These are phyloP conservation scores for Dioszegia crocea DNA, from an alignment of 768 basidiomycete species.

Conservation along the genomic window DNA sequence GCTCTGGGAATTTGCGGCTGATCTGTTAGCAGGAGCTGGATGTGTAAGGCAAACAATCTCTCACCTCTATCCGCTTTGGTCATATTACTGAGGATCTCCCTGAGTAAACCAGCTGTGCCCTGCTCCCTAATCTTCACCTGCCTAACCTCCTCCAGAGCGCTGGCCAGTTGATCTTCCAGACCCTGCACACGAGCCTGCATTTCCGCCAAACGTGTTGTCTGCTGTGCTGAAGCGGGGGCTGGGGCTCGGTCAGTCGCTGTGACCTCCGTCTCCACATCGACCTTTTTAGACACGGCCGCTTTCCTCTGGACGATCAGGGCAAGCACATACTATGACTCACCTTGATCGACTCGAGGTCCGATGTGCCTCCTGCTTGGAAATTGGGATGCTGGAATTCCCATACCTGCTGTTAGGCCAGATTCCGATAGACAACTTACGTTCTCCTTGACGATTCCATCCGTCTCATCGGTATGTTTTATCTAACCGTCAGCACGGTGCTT, in stretches of 20 bases:
- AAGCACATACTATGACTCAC: conserved; percentile 12
- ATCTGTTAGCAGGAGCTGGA: too few relatives aligned
- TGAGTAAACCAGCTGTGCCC: conserved; percentile 29
- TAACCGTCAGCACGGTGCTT: conserved; percentile 5
- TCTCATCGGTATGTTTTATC: conserved; percentile 44
- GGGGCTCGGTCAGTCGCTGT: background rate
- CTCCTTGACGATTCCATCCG: conserved; percentile 39
- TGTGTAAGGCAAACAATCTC: background rate
- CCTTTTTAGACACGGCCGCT: background rate
- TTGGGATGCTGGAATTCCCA: conserved; percentile 47
- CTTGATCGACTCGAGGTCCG: conserved; percentile 43
- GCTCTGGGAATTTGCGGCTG: background rate
- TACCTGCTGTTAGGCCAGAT: conserved; percentile 12
- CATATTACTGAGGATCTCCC: conserved; percentile 37
- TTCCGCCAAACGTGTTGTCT: conserved; percentile 10
- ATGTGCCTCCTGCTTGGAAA: conserved; percentile 37
- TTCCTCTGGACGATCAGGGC: background rate
- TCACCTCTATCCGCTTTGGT: conserved; percentile 22
- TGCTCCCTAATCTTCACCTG: conserved; percentile 35
- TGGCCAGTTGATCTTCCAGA: conserved; percentile 31
- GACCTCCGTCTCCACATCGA: background rate
- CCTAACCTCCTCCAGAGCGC: conserved; percentile 33
- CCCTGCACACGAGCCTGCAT: conserved; percentile 31
- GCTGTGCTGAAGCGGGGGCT: background rate
- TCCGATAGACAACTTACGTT: conserved; percentile 18